Percentiles rank a stretch among this genome's conserved stretches.
phyloP scores from a whole-genome alignment of 208 protist genomes.

The Acanthamoeba healyi region DNA sequence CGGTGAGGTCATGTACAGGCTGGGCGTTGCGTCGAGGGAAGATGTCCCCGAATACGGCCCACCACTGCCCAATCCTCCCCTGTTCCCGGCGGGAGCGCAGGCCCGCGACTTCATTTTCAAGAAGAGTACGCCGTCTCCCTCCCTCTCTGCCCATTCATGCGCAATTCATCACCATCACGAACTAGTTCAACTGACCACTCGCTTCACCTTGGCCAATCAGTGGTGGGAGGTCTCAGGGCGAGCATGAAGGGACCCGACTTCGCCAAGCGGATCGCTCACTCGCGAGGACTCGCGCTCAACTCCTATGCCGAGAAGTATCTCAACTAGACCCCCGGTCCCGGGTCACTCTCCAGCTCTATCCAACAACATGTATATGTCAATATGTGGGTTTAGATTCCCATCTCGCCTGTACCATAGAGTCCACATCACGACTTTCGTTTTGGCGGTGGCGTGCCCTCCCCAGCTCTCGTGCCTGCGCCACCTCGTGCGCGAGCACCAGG shows the following conservation, averaged over 20 bases:
- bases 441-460: too few species aligned
- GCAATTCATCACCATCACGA: background rate
- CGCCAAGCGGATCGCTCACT: conserved; percentile 46
- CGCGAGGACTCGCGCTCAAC: conserved; percentile 26
- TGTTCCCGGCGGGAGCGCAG: conserved; percentile 21
- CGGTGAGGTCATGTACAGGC: conserved; percentile 44
- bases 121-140: too few species aligned
- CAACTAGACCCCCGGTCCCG: too few species aligned
- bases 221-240: conserved; percentile 22
- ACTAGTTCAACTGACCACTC: background rate
- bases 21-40: conserved; percentile 52
- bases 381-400: too few species aligned
- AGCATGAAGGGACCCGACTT: conserved; percentile 61
- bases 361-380: too few species aligned
- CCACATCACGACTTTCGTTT: too few species aligned
- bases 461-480: too few species aligned
- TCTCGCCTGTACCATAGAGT: too few species aligned
- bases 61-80: conserved; percentile 51
- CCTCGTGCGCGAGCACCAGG: too few species aligned
- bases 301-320: conserved; percentile 61
- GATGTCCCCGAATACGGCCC: conserved; percentile 63
- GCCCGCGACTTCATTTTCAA: conserved; percentile 39
- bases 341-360: too few species aligned
- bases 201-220: background rate
- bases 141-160: too few species aligned